phyloP scores from a whole-genome alignment of 2,329 filamentous ascomycete species.

The Colletotrichum sp. region DNA sequence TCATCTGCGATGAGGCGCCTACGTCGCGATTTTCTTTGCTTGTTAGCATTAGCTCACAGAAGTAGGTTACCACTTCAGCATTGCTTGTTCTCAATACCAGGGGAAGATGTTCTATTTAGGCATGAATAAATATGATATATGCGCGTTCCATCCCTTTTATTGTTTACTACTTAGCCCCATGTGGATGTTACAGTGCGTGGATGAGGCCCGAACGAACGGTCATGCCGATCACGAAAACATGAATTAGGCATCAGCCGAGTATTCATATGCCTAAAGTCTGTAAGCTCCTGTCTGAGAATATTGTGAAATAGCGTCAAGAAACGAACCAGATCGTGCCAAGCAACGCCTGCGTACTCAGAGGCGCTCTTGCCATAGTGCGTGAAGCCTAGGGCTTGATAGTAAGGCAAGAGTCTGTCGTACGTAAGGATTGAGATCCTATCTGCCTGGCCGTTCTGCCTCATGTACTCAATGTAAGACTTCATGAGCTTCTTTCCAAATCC shows the following conservation, averaged over 20 bases:
- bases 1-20: background rate
- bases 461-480: conserved; percentile 24
- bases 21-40: background rate
- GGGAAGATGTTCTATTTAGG: background rate
- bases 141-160: background rate
- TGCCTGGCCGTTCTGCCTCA: conserved; percentile 20
- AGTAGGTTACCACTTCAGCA: background rate
- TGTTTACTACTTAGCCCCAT: background rate
- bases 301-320: too few species aligned
- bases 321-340: conserved; percentile 33
- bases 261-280: background rate
- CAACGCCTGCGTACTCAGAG: conserved; percentile 32
- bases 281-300: background rate
- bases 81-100: background rate
- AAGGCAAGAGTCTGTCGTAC: conserved; percentile 32
- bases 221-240: background rate
- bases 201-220: background rate
- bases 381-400: conserved; percentile 35
- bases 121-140: background rate
- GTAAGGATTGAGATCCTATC: conserved; percentile 34
- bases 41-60: background rate
- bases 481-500: conserved; percentile 32
- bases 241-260: background rate
- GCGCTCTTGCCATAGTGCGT: conserved; percentile 34
- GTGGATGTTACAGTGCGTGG: background rate